A percentile compares a stretch with the other conserved stretches of the same genome.
Conservation (phyloP, 192 early-diverging fungal genomes). For the Backusella morwellensis region DNA sequence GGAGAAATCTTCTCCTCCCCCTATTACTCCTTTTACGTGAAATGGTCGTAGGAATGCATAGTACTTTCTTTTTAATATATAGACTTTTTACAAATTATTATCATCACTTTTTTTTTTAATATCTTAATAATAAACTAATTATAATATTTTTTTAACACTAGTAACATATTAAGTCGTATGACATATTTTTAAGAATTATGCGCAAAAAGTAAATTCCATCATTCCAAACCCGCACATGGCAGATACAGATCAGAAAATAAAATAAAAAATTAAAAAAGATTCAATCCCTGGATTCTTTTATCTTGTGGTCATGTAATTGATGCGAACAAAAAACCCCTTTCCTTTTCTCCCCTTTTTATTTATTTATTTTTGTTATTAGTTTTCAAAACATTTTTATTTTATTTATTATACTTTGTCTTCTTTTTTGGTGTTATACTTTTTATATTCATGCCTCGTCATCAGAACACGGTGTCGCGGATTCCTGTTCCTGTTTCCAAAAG, state of each 20-base stretch:
- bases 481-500: neutral
- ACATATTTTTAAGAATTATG: neutral
- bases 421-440: neutral
- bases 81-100: neutral
- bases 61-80: neutral
- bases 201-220: neutral
- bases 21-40: neutral
- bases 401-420: neutral
- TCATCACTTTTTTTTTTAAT: neutral
- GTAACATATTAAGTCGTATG: neutral
- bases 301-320: neutral
- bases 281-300: conserved; percentile 4
- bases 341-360: neutral
- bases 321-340: neutral
- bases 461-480: neutral
- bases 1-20: neutral
- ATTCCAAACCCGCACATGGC: neutral
- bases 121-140: neutral
- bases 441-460: neutral
- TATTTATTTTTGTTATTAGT: neutral
- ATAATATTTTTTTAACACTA: neutral
- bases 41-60: neutral
- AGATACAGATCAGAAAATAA: neutral
- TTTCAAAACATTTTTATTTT: neutral
- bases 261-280: neutral